phyloP scores from a whole-genome alignment of 192 early-diverging fungal genomes.

The Entophlyctis luteolus region DNA sequence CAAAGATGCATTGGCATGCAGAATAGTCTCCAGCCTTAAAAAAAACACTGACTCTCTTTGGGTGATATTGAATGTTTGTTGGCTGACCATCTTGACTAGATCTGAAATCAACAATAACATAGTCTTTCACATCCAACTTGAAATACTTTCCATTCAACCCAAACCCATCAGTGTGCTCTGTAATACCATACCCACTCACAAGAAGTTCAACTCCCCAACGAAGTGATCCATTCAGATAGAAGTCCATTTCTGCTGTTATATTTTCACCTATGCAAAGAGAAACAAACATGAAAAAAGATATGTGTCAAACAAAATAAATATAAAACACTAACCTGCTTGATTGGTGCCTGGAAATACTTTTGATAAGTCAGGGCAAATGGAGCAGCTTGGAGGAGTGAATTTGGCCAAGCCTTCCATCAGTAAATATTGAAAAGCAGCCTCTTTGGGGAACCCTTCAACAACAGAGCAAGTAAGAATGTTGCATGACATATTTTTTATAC shows the following conservation, averaged over 20 bases:
- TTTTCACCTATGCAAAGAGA: neutral
- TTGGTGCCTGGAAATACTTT: slow-evolving; percentile 6
- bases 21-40: slow-evolving; percentile 17
- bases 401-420: slow-evolving; percentile 18
- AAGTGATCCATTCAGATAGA: slow-evolving; percentile 22
- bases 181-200: slow-evolving; percentile 1
- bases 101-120: slow-evolving; percentile 18
- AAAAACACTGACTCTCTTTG: slow-evolving; percentile 17
- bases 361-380: slow-evolving; percentile 15
- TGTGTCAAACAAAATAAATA: neutral
- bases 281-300: neutral
- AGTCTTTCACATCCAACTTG: slow-evolving; percentile 3
- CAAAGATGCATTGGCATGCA: neutral
- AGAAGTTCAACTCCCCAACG: slow-evolving; percentile 25
- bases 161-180: slow-evolving; percentile 15
- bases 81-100: slow-evolving; percentile 15
- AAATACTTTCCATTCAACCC: slow-evolving; percentile 4
- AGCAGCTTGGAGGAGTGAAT: slow-evolving; percentile 16
- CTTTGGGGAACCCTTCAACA: slow-evolving; percentile 16
- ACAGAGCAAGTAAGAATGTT: neutral
- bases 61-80: slow-evolving; percentile 1
- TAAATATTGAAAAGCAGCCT: slow-evolving; percentile 12
- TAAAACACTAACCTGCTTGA: neutral
- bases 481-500: slow-evolving; percentile 5
- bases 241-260: neutral